Evolutionary conservation across 345 rosid species (phyloP), one percentile per base, ranked within the genome.

Genomic region (Trapa bicornis): DNA sequence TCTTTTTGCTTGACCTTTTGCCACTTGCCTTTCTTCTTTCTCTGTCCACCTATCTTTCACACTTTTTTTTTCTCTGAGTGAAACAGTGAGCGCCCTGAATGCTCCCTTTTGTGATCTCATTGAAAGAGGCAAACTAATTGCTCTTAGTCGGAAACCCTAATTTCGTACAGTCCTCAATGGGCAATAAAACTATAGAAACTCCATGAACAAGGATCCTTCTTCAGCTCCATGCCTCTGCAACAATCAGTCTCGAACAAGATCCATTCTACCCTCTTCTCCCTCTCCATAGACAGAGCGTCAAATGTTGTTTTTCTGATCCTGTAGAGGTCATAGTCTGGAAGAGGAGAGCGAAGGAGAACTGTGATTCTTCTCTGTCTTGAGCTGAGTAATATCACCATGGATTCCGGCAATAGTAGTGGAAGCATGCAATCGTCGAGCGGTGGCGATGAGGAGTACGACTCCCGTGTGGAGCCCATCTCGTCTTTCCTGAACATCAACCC

Each of bases 381-480:
- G 2, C 8, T 1, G 22, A 5, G 33, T 6, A n/a, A 6, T 57
- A 8, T 36, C 35, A 17, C 10, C 35, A 92, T 89, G 98, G 95
- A 86, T 77, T 92, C 96, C 65, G 87, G 84, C 65, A 87, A 89
- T 66, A 85, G 88, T 53, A 79, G 80, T 75, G 89, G 90, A 37
- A 89, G 98, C 75, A 75, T 86, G 79, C 96, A 88, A 70, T 89
- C 97, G 33, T 89, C 98, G 14, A 86, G 89, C 67, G 91, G 88
- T 9, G 88, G 82, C 11, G 94, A 84, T 65, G 94, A 87, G 4
- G 96, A 91, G 75, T 85, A 82, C 53, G 92, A 89, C 68, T 85
- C 96, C 77, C 89, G 86, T 74, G 32, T 74, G 70, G 42, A 76
- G 53, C 39, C 85, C 71, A 64, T 57, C 47, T 65, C 76, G 45